phyloP scores from a whole-genome alignment of 2,329 filamentous ascomycete genomes.

The Aspergillus sclerotialis region DNA sequence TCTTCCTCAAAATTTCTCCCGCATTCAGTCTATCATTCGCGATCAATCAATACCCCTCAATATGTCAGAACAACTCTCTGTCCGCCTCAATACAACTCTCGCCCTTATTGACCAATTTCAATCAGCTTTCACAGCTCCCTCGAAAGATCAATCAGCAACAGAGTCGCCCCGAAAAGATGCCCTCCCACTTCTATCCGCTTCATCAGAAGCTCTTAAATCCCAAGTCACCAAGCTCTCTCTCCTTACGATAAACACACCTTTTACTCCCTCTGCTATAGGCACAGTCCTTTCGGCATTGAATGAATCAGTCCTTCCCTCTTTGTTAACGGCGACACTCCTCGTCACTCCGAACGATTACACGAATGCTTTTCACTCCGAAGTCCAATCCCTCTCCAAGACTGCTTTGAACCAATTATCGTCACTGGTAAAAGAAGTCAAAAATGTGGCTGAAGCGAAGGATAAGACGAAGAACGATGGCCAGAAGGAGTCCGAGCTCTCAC shows the following conservation, averaged over 20 bases:
- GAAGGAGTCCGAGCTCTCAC: slow-evolving; percentile 20
- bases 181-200: slow-evolving; percentile 65
- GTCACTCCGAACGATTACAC: slow-evolving; percentile 59
- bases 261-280: slow-evolving; percentile 68
- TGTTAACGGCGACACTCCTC: slow-evolving; percentile 63
- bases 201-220: slow-evolving; percentile 66
- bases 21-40: slow-evolving; percentile 1
- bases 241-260: slow-evolving; percentile 77
- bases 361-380: slow-evolving; percentile 54
- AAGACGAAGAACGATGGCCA: slow-evolving; percentile 14
- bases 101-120: slow-evolving; percentile 35
- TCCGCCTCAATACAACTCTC: slow-evolving; percentile 26
- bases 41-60: slow-evolving; percentile 3
- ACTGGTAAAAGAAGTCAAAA: slow-evolving; percentile 54
- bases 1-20: slow-evolving; percentile 20
- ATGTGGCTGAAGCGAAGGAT: slow-evolving; percentile 38
- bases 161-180: slow-evolving; percentile 24
- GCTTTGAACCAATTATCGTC: slow-evolving; percentile 57
- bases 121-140: slow-evolving; percentile 23
- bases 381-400: slow-evolving; percentile 52
- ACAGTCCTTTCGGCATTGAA: slow-evolving; percentile 67
- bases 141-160: slow-evolving; percentile 4
- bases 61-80: slow-evolving; percentile 27
- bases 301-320: slow-evolving; percentile 63
- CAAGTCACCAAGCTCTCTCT: slow-evolving; percentile 84